Base-by-base conservation (phyloP, 2,329 filamentous ascomycete genomes). In the Paecilomyces niveus region DNA sequence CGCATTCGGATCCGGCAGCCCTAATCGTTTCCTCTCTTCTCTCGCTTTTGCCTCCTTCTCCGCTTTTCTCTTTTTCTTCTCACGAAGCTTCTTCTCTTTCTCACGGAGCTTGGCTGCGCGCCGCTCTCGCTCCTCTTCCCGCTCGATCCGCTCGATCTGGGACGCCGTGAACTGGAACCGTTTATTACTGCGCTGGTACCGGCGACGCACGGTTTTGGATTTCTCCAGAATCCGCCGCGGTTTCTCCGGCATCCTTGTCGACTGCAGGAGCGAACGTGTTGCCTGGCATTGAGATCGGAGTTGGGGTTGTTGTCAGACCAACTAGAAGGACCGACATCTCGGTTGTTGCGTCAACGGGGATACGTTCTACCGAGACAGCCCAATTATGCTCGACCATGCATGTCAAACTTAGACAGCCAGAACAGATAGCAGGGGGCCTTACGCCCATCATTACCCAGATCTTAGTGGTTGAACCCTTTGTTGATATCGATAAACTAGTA, bases 111-210 rank as follows among this genome's bases (percentile, higher is more conserved):
- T 73, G 61, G 78, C 72, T 0, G 75, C 76, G 52, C 71, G 71
- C 10, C 69, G 67, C 54, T 76, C 70, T 39, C 72, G 70, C 32
- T 76, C 72, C 58, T 79, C 72, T 54, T 77, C 73, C 53, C 76
- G 74, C 52, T 77, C 75, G 53, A 74, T 72, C 13, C 68, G 67
- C 29, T 65, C 67, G n/a, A 74, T 68, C 57, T 74, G 68, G 2
- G 71, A 68, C 4, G 70, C 66, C 11, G 67, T 71, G 57, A 74
- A 74, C 39, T 67, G 60, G 56, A 74, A 67, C 15, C 67, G 67
- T 57, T 73, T 71, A 65, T 73, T 70, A 62, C 70, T 72, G 60
- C 72, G 71, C 55, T 74, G 72, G 58, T 72, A 74, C 54, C 68
- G 68, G 57, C 72, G 72, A 53, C 71, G 72, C 35, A 74, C 72